Conservation (phyloP, 331 rosid genomes). For the Prunus yedoensis region DNA sequence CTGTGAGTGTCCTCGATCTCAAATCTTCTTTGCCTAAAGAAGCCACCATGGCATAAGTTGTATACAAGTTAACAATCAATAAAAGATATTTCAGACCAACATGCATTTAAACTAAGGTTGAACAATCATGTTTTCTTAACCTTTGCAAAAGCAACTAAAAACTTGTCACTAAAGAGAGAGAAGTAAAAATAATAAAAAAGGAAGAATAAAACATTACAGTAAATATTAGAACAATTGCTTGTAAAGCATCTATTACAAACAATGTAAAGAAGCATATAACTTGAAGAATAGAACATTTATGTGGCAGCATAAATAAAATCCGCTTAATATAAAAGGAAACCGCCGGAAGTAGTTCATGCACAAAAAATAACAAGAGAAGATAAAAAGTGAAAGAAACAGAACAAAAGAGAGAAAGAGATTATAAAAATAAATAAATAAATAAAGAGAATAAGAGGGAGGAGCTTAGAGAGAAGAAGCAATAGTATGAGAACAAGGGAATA, state of each 20-base stretch:
- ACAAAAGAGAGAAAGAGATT: neutral
- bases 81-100: neutral
- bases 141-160: neutral
- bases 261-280: neutral
- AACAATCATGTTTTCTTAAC: constrained; percentile 1
- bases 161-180: neutral
- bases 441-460: neutral
- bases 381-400: neutral
- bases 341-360: neutral
- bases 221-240: neutral
- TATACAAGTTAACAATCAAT: neutral
- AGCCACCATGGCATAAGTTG: constrained; percentile 6
- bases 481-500: too few species aligned
- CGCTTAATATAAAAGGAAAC: neutral
- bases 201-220: neutral
- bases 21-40: constrained; percentile 63
- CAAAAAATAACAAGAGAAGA: neutral
- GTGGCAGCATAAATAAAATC: neutral
- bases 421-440: neutral
- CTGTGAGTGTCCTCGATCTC: constrained; percentile 81
- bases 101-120: neutral
- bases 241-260: neutral
- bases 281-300: neutral
- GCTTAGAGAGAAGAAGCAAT: too few species aligned
- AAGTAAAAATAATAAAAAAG: neutral